A percentile compares a stretch with the other conserved stretches of the same genome.
These are phyloP conservation scores for Pseudoperonospora humuli DNA, from an alignment of 352 stramenopile genomes.

Conservation along the genomic window DNA sequence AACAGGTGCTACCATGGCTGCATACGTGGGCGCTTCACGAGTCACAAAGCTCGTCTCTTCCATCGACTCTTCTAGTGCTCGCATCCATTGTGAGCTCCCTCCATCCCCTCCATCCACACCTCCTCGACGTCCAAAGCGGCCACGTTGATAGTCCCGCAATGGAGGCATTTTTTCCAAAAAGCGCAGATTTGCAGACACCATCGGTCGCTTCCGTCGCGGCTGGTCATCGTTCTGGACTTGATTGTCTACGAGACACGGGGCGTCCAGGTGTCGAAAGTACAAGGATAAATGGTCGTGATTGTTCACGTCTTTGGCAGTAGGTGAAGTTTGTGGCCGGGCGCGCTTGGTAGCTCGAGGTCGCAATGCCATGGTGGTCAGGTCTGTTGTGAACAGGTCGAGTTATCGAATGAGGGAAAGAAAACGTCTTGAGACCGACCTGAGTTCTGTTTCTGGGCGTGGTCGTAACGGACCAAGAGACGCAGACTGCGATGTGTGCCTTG, in stretches of 20 bases:
- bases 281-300: conserved; percentile 12
- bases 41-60: conserved; percentile 67
- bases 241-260: conserved; percentile 1
- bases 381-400: conserved; percentile 3
- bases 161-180: conserved; percentile 66
- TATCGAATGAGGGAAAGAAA: conserved; percentile 4
- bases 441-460: conserved; percentile 3
- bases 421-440: neutral
- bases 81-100: conserved; percentile 35
- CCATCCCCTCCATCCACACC: conserved; percentile 49
- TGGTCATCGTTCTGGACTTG: conserved; percentile 8
- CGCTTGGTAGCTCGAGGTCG: conserved; percentile 18
- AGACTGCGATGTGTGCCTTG: conserved; percentile 9
- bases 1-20: conserved; percentile 38
- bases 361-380: conserved; percentile 11
- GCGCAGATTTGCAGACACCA: conserved; percentile 45
- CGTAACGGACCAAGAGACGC: conserved; percentile 30
- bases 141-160: conserved; percentile 52
- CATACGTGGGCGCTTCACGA: conserved; percentile 26
- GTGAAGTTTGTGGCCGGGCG: conserved; percentile 16
- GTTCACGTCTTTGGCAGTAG: conserved; percentile 11
- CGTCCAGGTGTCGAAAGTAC: conserved; percentile 5
- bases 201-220: conserved; percentile 43
- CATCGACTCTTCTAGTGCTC: conserved; percentile 57
- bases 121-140: conserved; percentile 44